Conservation (phyloP, 2,329 filamentous ascomycete species). For the Beauveria asiatica region DNA sequence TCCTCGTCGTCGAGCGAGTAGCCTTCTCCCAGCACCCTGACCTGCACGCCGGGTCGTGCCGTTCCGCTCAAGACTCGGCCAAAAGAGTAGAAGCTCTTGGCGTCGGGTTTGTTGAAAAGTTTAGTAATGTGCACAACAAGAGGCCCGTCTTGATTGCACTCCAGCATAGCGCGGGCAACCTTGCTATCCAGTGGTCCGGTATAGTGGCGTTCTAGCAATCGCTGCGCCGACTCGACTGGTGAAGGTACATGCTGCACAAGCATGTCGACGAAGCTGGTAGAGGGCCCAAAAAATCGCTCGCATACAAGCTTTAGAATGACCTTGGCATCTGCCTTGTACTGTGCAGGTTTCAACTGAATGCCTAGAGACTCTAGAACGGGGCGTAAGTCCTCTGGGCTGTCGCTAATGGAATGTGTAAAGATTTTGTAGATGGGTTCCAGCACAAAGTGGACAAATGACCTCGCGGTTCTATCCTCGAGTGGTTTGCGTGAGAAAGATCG, state of each 20-base stretch:
- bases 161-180: slow-evolving; percentile 68
- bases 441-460: slow-evolving; percentile 90
- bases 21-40: slow-evolving; percentile 87
- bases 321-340: slow-evolving; percentile 84
- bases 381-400: slow-evolving; percentile 77
- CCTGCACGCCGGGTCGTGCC: slow-evolving; percentile 69
- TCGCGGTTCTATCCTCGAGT: slow-evolving; percentile 68
- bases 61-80: slow-evolving; percentile 91
- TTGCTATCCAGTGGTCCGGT: slow-evolving; percentile 81
- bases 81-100: slow-evolving; percentile 83
- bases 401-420: slow-evolving; percentile 88
- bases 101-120: slow-evolving; percentile 81
- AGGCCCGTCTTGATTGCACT: slow-evolving; percentile 82
- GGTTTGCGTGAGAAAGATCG: slow-evolving; percentile 87
- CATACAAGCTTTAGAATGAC: slow-evolving; percentile 83
- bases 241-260: slow-evolving; percentile 82
- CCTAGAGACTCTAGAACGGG: slow-evolving; percentile 69
- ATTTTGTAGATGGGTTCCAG: slow-evolving; percentile 97
- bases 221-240: slow-evolving; percentile 66
- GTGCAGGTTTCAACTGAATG: slow-evolving; percentile 82
- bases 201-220: slow-evolving; percentile 78
- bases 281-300: slow-evolving; percentile 88
- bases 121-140: slow-evolving; percentile 90
- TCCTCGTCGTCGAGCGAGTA: slow-evolving; percentile 97
- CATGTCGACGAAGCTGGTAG: slow-evolving; percentile 93